Percentiles rank a stretch among this genome's conserved stretches.
These are phyloP conservation scores for Neofusicoccum laricinum DNA, from an alignment of 2,329 filamentous ascomycete species.

Conservation along the genomic window DNA sequence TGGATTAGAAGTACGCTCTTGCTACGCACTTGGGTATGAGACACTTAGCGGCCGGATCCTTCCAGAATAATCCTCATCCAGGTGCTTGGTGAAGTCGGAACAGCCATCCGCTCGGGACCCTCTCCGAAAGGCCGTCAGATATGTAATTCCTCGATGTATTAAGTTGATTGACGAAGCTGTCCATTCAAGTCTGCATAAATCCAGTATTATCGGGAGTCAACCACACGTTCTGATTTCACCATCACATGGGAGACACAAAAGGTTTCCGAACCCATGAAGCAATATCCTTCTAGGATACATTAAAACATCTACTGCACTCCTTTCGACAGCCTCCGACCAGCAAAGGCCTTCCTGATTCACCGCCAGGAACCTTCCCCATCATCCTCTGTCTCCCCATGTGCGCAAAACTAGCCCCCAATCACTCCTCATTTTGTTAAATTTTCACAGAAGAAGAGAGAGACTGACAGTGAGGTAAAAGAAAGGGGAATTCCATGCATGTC, in stretches of 20 bases:
- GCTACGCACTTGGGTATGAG: too few relatives aligned
- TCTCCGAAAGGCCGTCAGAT: too few relatives aligned
- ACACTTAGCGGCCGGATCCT: too few relatives aligned
- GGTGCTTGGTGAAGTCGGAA: too few relatives aligned
- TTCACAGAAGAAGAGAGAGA: slow-evolving; percentile 1
- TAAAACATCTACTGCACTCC: background rate
- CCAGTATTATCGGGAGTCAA: too few relatives aligned
- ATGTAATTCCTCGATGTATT: too few relatives aligned
- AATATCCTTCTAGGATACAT: slow-evolving; percentile 9
- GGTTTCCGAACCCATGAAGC: background rate
- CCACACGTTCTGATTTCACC: background rate
- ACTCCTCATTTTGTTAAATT: background rate
- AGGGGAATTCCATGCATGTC: background rate
- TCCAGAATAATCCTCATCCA: too few relatives aligned
- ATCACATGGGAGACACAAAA: background rate
- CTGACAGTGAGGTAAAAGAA: background rate
- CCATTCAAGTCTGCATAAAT: too few relatives aligned
- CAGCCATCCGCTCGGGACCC: too few relatives aligned
- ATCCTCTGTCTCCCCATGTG: background rate
- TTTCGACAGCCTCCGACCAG: background rate
- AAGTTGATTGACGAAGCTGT: too few relatives aligned
- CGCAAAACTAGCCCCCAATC: background rate
- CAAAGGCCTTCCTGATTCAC: background rate
- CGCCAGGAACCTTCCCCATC: background rate
- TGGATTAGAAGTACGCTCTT: too few relatives aligned